Percentiles rank a stretch among this genome's conserved stretches.
These are phyloP conservation scores for Arthroderma sp. DNA, from an alignment of 2,329 filamentous ascomycete species.

Conservation along the genomic window DNA sequence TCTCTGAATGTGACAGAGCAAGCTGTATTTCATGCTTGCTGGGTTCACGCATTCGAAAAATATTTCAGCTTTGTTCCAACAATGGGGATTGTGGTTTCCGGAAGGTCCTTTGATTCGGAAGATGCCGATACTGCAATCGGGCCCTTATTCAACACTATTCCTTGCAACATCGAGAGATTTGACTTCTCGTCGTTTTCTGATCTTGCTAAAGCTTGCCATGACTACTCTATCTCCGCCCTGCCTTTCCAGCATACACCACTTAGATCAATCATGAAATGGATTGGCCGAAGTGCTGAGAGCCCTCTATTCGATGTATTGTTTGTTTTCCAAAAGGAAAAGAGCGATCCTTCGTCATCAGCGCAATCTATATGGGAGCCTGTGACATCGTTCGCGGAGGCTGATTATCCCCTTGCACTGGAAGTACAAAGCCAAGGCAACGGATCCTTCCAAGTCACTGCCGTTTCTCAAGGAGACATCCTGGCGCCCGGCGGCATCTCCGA, in stretches of 20 bases:
- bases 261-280: conserved; percentile 71
- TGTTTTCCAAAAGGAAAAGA: conserved; percentile 55
- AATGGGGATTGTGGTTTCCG: conserved; percentile 67
- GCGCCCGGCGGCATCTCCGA: conserved; percentile 24
- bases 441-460: conserved; percentile 46
- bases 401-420: conserved; percentile 71
- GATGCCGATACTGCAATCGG: conserved; percentile 56
- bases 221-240: conserved; percentile 55
- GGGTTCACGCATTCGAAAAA: conserved; percentile 51
- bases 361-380: conserved; percentile 44
- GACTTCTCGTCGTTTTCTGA: conserved; percentile 45
- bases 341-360: conserved; percentile 16
- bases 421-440: conserved; percentile 43
- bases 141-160: conserved; percentile 81
- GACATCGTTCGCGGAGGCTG: conserved; percentile 41
- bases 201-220: conserved; percentile 53
- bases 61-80: conserved; percentile 39
- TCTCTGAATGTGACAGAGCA: conserved; percentile 63
- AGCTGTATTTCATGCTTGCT: conserved; percentile 62
- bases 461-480: conserved; percentile 41
- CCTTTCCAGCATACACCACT: conserved; percentile 69
- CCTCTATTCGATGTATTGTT: conserved; percentile 70
- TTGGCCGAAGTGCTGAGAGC: conserved; percentile 41
- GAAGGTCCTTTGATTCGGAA: conserved; percentile 58
- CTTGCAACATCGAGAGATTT: conserved; percentile 46